Evolutionary conservation across 805 yeast genomes (phyloP).

Genomic region (Helenozyma baotianmanensis): DNA sequence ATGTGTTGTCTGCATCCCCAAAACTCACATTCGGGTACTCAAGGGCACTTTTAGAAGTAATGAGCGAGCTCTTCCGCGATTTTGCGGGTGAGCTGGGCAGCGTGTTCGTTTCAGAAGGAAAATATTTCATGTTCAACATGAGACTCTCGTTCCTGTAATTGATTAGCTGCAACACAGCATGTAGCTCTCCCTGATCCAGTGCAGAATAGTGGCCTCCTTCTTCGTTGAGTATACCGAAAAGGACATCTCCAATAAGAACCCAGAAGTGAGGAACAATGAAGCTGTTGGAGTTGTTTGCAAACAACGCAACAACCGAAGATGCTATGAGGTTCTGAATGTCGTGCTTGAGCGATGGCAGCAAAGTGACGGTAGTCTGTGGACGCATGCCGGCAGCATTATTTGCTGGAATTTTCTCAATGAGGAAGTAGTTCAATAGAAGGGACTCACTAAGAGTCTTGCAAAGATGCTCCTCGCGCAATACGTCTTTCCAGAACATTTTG

Average conservation of each 20-base stretch:
- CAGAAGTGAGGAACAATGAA: slow-evolving; percentile 64
- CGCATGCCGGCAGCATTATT: slow-evolving; percentile 1
- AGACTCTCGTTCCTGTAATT: slow-evolving; percentile 69
- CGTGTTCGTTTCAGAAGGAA: too few relatives aligned
- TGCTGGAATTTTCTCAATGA: slow-evolving; percentile 31
- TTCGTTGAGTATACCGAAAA: slow-evolving; percentile 35
- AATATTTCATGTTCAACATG: slow-evolving; percentile 45
- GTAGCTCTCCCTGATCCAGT: slow-evolving; percentile 21
- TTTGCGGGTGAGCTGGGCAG: too few relatives aligned
- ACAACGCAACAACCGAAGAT: slow-evolving; percentile 34
- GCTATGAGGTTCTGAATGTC: slow-evolving; percentile 28
- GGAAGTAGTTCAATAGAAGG: slow-evolving; percentile 46
- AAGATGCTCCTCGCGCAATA: slow-evolving; percentile 50
- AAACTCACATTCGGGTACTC: background rate
- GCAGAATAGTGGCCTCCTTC: slow-evolving; percentile 16
- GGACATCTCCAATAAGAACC: slow-evolving; percentile 46
- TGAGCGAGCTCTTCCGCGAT: too few relatives aligned
- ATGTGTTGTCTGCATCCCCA: slow-evolving; percentile 11
- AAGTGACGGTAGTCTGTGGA: background rate
- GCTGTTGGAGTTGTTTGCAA: slow-evolving; percentile 50
- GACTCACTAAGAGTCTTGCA: slow-evolving; percentile 64
- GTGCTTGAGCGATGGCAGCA: slow-evolving; percentile 17
- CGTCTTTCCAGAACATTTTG: slow-evolving; percentile 67
- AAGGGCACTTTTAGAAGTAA: too few relatives aligned
- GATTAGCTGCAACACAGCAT: slow-evolving; percentile 53